Evolutionary conservation across 2,329 filamentous ascomycete genomes (phyloP).

Genomic region (Sporothrix sp.): DNA sequence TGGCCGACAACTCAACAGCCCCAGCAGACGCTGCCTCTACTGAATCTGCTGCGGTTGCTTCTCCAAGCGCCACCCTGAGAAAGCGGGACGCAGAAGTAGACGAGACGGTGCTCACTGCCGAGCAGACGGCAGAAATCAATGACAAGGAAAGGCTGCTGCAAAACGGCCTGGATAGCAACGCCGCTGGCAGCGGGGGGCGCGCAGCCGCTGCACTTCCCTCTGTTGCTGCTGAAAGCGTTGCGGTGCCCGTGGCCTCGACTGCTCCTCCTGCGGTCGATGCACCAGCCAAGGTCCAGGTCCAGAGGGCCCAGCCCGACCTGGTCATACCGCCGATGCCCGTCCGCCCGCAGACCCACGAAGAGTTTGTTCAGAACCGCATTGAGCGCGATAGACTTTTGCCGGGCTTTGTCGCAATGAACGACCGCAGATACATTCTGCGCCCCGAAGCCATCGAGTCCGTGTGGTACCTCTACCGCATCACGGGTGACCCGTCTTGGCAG

Average conservation of each 20-base stretch:
- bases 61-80: background rate
- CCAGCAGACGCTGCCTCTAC: background rate
- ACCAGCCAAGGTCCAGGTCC: background rate
- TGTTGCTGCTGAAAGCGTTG: background rate
- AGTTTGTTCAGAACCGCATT: slow-evolving; percentile 41
- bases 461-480: slow-evolving; percentile 86
- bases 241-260: background rate
- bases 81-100: background rate
- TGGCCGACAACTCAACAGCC: background rate
- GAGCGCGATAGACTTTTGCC: slow-evolving; percentile 35
- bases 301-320: slow-evolving; percentile 14
- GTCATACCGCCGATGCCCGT: slow-evolving; percentile 26
- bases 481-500: slow-evolving; percentile 63
- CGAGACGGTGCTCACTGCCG: background rate
- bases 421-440: slow-evolving; percentile 51
- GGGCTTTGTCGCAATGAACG: slow-evolving; percentile 39
- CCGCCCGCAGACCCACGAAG: slow-evolving; percentile 41
- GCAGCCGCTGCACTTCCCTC: background rate
- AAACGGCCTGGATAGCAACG: slow-evolving; percentile 20
- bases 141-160: slow-evolving; percentile 21
- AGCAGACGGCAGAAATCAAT: slow-evolving; percentile 14
- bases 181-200: background rate
- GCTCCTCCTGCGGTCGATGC: background rate
- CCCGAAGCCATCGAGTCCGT: slow-evolving; percentile 83
- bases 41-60: background rate